Evolutionary conservation across 345 rosid species (phyloP), one percentile per base, ranked within the genome.

Genomic region (Pistacia atlantica): DNA sequence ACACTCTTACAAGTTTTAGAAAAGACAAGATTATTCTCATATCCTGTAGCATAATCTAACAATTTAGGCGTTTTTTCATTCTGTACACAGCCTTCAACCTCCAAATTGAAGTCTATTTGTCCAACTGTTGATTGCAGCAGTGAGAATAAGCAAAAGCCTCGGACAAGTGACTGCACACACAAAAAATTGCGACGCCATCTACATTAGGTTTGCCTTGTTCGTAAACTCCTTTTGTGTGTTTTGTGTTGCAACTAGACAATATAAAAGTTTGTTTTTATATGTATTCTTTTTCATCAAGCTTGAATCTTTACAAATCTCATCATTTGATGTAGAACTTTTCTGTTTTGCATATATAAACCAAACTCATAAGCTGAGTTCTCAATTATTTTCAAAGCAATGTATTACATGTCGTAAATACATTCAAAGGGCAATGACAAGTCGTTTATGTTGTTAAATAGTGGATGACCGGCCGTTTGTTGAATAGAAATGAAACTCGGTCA

Each of bases 101-200:
- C 57, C 13, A 20, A 59, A 3, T 1, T 60, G 51, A 8, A 25
- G 22, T 38, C 14, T 22, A 7, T 14, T 2, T 11, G 28, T 37
- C 22, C 54, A 56, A 22, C 1, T 57, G 54, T 7, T 7, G 38
- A 38, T 11, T 57, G 52, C n/a, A 71, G n/a, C 1, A 0, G 55
- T 54, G 67, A 60, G 75, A 72, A 46, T 59, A 72, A 60, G 75
- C 38, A 57, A 59, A 72, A 59, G 58, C 17, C 1, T 38, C 38
- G 25, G 38, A 14, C 20, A 12, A 14, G 4, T 9, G 25, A 38
- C 13, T 38, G n/a, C 8, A 28, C 22, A 57, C 22, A 71, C n/a
- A 46, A 60, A 48, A 72, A 59, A 45, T 42, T 7, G 10, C 67
- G 10, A 25, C 22, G 17, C 45, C 38, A 9, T 42, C 0, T 12